These are phyloP conservation scores for Termitomyces sp. DNA, from an alignment of 768 basidiomycete genomes.

Conservation along the genomic window DNA sequence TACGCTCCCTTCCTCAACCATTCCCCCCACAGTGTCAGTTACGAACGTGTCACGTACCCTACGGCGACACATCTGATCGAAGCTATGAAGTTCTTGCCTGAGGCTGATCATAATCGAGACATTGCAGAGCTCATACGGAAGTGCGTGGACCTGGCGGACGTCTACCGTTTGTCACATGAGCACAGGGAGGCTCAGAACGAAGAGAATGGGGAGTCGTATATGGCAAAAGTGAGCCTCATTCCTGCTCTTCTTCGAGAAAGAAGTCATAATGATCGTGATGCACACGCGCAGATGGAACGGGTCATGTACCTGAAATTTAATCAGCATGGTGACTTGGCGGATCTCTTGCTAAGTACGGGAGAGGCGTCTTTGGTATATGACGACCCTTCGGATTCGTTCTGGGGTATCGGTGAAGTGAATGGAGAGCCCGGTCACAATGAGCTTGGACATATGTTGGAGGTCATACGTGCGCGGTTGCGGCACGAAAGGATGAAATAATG, in stretches of 20 bases:
- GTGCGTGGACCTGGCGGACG: slow-evolving; percentile 29
- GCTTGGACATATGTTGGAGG: slow-evolving; percentile 58
- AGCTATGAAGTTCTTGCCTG: slow-evolving; percentile 63
- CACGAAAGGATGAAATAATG: slow-evolving; percentile 16
- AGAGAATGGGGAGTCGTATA: slow-evolving; percentile 51
- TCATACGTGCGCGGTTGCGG: slow-evolving; percentile 47
- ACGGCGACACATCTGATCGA: slow-evolving; percentile 76
- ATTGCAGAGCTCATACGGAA: slow-evolving; percentile 57
- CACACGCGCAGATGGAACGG: slow-evolving; percentile 55
- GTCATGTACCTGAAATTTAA: slow-evolving; percentile 66
- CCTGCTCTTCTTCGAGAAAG: not conserved
- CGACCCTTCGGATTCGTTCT: slow-evolving; percentile 56
- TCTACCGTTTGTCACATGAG: slow-evolving; percentile 34
- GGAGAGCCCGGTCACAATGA: slow-evolving; percentile 47
- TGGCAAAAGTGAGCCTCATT: slow-evolving; percentile 40
- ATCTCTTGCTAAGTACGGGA: slow-evolving; percentile 49
- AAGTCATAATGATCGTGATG: not conserved
- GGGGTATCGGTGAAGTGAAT: slow-evolving; percentile 54
- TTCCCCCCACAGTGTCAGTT: slow-evolving; percentile 61
- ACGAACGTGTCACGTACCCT: slow-evolving; percentile 54
- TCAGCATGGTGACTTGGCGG: slow-evolving; percentile 61
- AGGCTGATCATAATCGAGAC: slow-evolving; percentile 33
- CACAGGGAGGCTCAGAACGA: slow-evolving; percentile 34
- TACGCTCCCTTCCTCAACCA: slow-evolving; percentile 59
- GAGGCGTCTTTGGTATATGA: slow-evolving; percentile 47